A percentile compares a stretch with the other conserved stretches of the same genome.
These are phyloP conservation scores for Amylocystis lapponica DNA, from an alignment of 768 basidiomycete species.

Conservation along the genomic window DNA sequence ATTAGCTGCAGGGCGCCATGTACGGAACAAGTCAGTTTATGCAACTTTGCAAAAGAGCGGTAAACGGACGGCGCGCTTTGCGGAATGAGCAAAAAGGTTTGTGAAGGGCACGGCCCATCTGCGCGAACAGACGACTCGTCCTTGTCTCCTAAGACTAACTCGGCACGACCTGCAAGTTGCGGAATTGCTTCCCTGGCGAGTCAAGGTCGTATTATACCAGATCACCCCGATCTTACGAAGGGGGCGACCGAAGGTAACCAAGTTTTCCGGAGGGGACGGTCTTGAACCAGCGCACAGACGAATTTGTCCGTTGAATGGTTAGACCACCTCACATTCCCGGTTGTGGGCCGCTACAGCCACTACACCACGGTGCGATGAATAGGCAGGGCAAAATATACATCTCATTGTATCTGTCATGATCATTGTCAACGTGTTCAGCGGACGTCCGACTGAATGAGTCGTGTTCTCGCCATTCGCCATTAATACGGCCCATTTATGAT, in stretches of 20 bases:
- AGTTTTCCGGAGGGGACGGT: constrained; percentile 93
- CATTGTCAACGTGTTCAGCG: too few relatives aligned
- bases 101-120: constrained; percentile 63
- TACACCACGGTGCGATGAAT: constrained; percentile 44
- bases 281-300: constrained; percentile 89
- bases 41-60: too few relatives aligned
- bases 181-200: constrained; percentile 91
- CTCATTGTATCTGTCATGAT: too few relatives aligned
- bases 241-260: constrained; percentile 69
- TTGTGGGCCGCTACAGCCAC: constrained; percentile 79
- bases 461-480: too few relatives aligned
- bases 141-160: constrained; percentile 93
- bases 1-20: too few relatives aligned
- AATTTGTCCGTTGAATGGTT: constrained; percentile 46
- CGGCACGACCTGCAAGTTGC: constrained; percentile 82
- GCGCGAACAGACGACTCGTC: constrained; percentile 80
- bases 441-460: too few relatives aligned
- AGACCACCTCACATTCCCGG: constrained; percentile 74
- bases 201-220: constrained; percentile 84
- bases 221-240: constrained; percentile 55
- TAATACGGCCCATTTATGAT: too few relatives aligned
- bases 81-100: constrained; percentile 76
- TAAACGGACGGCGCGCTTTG: too few relatives aligned
- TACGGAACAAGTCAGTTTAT: too few relatives aligned
- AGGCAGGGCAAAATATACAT: too few relatives aligned